phyloP scores from a whole-genome alignment of 1,139 yeast species.

The Blastobotrys raffinosifermentans region DNA sequence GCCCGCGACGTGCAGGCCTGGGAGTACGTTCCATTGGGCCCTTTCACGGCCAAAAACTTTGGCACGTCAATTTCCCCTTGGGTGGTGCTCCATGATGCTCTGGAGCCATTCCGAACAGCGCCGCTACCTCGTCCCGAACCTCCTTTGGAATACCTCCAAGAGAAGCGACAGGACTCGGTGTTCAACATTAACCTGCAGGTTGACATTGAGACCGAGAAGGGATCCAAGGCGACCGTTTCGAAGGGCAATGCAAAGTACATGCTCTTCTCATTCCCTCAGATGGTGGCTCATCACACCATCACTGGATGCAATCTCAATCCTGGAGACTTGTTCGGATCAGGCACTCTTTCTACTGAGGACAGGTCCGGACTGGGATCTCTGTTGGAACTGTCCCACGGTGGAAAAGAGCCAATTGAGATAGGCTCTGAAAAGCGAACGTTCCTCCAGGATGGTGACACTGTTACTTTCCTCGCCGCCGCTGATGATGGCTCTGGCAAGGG shows the following conservation, averaged over 20 bases:
- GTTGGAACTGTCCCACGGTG: slow-evolving; percentile 21
- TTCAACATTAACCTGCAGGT: slow-evolving; percentile 19
- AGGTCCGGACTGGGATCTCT: slow-evolving; percentile 20
- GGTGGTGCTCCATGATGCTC: slow-evolving; percentile 25
- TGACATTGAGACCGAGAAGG: slow-evolving; percentile 14
- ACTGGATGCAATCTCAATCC: slow-evolving; percentile 25
- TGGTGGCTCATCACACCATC: slow-evolving; percentile 27
- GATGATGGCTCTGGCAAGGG: slow-evolving; percentile 10
- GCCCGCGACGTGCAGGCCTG: slow-evolving; percentile 27
- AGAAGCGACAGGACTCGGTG: slow-evolving; percentile 14
- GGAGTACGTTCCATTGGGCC: slow-evolving; percentile 28
- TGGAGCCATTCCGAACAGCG: slow-evolving; percentile 16
- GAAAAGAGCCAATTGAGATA: slow-evolving; percentile 15
- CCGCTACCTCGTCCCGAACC: slow-evolving; percentile 15
- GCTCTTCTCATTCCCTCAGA: slow-evolving; percentile 25
- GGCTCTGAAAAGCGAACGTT: slow-evolving; percentile 15
- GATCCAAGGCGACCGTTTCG: slow-evolving; percentile 12
- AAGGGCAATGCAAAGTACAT: slow-evolving; percentile 16
- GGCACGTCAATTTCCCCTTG: slow-evolving; percentile 26
- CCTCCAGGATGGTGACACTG: slow-evolving; percentile 23
- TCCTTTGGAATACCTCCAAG: slow-evolving; percentile 19
- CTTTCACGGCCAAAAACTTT: slow-evolving; percentile 26
- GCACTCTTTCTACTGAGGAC: slow-evolving; percentile 23
- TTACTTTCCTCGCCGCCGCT: slow-evolving; percentile 17
- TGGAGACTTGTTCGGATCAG: slow-evolving; percentile 28